Evolutionary conservation across 2,329 filamentous ascomycete species (phyloP).

Genomic region (Nemania serpens): DNA sequence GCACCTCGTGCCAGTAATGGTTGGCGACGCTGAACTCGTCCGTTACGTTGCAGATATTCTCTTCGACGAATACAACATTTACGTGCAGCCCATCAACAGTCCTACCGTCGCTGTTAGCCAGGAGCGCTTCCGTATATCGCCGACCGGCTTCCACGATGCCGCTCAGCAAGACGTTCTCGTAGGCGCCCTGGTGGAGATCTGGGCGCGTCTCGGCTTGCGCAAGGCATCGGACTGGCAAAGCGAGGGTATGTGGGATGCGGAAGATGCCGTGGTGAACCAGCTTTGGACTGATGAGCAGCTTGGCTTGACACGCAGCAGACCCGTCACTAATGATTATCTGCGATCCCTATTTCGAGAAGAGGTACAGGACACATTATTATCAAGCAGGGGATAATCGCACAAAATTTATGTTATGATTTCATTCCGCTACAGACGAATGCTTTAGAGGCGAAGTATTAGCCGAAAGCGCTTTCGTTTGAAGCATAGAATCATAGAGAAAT

Average conservation of each 20-base stretch:
- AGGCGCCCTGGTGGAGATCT: constrained; percentile 81
- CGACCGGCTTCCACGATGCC: constrained; percentile 87
- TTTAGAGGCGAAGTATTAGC: no score
- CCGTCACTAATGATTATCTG: neutral
- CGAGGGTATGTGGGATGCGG: constrained; percentile 94
- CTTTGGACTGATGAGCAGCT: constrained; percentile 71
- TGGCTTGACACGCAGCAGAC: constrained; percentile 23
- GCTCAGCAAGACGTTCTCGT: constrained; percentile 86
- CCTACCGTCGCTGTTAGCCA: constrained; percentile 95
- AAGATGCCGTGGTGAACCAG: constrained; percentile 80
- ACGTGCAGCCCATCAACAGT: constrained; percentile 98
- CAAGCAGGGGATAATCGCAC: no score
- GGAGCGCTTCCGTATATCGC: constrained; percentile 92
- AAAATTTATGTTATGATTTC: no score
- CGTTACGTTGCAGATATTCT: constrained; percentile 91
- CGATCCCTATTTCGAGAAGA: neutral
- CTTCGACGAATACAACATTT: constrained; percentile 86
- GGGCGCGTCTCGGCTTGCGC: constrained; percentile 85
- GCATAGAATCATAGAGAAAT: no score
- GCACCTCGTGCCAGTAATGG: constrained; percentile 91
- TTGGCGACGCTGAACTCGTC: constrained; percentile 90
- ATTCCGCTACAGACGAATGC: no score
- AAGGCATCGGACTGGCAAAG: constrained; percentile 77
- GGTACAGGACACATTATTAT: no score
- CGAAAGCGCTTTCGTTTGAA: no score